Evolutionary conservation across 2,329 filamentous ascomycete genomes (phyloP), one percentile per base, ranked within the genome.

Genomic region (Emergomyces orientalis): DNA sequence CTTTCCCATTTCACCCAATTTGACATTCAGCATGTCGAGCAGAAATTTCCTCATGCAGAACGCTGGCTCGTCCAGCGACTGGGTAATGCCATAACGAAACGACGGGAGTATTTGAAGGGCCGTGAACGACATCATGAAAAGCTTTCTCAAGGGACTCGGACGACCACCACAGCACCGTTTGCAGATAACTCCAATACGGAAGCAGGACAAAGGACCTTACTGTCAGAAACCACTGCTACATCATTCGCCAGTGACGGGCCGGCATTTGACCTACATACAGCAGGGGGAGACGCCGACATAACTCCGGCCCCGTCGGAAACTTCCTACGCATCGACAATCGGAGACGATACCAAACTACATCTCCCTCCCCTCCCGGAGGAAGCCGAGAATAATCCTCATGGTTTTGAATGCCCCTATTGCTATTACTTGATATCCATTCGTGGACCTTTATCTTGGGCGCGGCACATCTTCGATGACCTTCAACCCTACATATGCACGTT

Each of bases 351-450:
- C n/a, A 34, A 34, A 13, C 14, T 54, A 7, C 51, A 34, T 9
- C 17, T 54, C 5, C 51, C 51, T 9, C 51, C 32, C 19, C 19
- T 54, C 8, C 51, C 51, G 0, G 51, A 32, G 3, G 51, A 54
- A 54, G 51, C 51, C 27, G 51, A 54, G 27, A 34, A 8, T 3
- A 37, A 54, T n/a, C 51, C 51, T 32, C 14, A 34, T 1, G 51
- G 51, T 0, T 78, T 78, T 47, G 71, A 77, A 63, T 79, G 77
- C 43, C 77, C 75, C 0, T 77, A 76, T 9, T 79, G 77, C 59
- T 77, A 71, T 37, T 70, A 70, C 49, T 69, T 77, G 5, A 69
- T 78, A 3, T 71, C 64, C 1, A 66, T 73, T 0, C 66, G 43
- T 3, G 66, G 64, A 9, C 65, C 57, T 14, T n/a, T 27, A 1